Evolutionary conservation across 2,329 filamentous ascomycete species (phyloP).

Genomic region (Claviceps lovelessii): DNA sequence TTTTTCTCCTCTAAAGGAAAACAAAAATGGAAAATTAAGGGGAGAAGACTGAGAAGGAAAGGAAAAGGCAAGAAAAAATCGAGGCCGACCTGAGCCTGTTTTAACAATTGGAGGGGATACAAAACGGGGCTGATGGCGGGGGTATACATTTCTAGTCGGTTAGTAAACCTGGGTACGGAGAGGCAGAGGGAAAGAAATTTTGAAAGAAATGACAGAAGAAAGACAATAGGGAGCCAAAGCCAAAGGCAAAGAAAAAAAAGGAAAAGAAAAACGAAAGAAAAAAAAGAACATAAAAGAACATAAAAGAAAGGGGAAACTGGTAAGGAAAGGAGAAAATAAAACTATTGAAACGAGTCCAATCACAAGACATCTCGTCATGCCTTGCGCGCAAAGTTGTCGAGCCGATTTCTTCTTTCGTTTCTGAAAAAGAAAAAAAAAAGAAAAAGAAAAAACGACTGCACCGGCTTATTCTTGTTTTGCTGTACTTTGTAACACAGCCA

Average conservation of each 20-base stretch:
- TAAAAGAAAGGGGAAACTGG: background rate
- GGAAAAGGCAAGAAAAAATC: background rate
- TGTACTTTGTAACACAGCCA: background rate
- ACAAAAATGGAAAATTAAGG: background rate
- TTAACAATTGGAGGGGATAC: background rate
- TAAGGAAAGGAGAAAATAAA: background rate
- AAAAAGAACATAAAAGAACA: no score
- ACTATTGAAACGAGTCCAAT: background rate
- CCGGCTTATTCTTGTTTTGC: background rate
- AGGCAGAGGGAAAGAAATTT: background rate
- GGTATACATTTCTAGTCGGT: background rate
- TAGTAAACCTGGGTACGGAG: no score
- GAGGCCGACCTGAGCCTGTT: background rate
- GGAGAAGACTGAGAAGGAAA: background rate
- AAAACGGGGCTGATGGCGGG: background rate
- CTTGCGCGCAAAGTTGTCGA: background rate
- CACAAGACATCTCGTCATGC: background rate
- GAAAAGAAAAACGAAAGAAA: no score
- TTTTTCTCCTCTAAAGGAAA: background rate
- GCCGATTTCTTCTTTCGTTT: background rate
- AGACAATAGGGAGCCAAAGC: background rate
- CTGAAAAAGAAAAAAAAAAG: no score
- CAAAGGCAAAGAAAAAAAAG: no score
- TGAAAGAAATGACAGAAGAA: background rate
- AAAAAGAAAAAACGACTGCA: no score